A percentile compares a stretch with the other conserved stretches of the same genome.
Evolutionary conservation across 345 rosid genomes (phyloP).

Genomic region (Arabis alpina): DNA sequence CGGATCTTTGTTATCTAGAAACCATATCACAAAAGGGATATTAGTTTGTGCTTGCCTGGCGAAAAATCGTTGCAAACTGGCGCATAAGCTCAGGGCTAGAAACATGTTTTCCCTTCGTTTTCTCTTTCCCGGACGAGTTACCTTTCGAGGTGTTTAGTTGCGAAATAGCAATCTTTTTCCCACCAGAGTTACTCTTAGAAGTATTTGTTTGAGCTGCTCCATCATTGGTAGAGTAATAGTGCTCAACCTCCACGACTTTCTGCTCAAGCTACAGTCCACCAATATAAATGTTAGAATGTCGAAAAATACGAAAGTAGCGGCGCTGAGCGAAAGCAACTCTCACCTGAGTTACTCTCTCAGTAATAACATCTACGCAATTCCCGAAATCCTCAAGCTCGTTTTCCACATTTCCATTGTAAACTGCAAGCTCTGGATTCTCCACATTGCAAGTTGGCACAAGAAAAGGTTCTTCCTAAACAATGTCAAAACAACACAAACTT

Average conservation of each 20-base stretch:
- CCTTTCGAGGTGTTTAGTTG: constrained; percentile 49
- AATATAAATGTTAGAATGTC: constrained; percentile 21
- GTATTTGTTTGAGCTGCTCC: constrained; percentile 46
- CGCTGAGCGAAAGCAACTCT: constrained; percentile 21
- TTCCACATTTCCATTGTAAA: constrained; percentile 34
- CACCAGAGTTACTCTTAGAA: constrained; percentile 49
- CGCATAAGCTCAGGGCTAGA: constrained; percentile 59
- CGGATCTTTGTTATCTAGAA: neutral
- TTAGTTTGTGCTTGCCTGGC: constrained; percentile 52
- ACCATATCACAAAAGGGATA: neutral
- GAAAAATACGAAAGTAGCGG: neutral
- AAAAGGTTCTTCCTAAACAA: constrained; percentile 38
- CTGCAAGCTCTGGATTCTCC: constrained; percentile 13
- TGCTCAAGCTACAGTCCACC: constrained; percentile 58
- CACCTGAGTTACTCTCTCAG: constrained; percentile 55
- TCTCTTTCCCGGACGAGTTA: constrained; percentile 55
- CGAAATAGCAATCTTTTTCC: constrained; percentile 55
- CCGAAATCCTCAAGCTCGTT: constrained; percentile 46
- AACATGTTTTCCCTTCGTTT: constrained; percentile 57
- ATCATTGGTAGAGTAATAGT: constrained; percentile 49
- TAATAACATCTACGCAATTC: constrained; percentile 48
- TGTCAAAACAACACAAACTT: constrained; percentile 15
- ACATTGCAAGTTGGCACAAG: constrained; percentile 36
- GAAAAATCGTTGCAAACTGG: constrained; percentile 54
- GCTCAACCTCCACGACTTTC: constrained; percentile 62